Conservation (phyloP, 2,329 filamentous ascomycete genomes). For the Verticillium isaacii region DNA sequence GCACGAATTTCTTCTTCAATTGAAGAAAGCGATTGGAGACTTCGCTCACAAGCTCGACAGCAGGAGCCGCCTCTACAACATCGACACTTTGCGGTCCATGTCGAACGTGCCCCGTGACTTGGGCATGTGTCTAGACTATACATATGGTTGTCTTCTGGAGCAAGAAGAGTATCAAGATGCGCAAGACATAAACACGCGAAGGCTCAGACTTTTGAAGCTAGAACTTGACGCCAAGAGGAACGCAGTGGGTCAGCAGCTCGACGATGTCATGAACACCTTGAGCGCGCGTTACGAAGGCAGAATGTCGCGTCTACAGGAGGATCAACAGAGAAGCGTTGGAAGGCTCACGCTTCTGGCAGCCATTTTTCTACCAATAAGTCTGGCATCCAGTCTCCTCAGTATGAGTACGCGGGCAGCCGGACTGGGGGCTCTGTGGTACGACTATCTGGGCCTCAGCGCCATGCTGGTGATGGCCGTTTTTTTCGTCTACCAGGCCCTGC, state of each 20-base stretch:
- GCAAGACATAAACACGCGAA: not conserved
- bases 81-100: not conserved
- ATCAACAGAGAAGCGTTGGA: not conserved
- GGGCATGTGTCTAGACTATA: not conserved
- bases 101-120: not conserved
- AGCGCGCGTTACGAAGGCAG: not conserved
- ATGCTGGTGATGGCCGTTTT: not conserved
- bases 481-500: not conserved
- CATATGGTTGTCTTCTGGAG: not conserved
- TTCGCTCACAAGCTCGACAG: not conserved
- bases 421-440: not conserved
- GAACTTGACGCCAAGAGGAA: not conserved
- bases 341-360: not conserved
- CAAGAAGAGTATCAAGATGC: not conserved
- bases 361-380: not conserved
- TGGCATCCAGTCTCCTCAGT: not conserved
- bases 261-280: not conserved
- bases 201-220: not conserved
- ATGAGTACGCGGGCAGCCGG: not conserved
- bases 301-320: not conserved
- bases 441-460: not conserved
- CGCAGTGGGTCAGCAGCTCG: not conserved
- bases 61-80: not conserved
- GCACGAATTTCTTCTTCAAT: not conserved
- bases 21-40: not conserved